Evolutionary conservation across 306 rosid genomes (phyloP), one percentile per base, ranked within the genome.

Genomic region (Cotoneaster glaucophyllus): DNA sequence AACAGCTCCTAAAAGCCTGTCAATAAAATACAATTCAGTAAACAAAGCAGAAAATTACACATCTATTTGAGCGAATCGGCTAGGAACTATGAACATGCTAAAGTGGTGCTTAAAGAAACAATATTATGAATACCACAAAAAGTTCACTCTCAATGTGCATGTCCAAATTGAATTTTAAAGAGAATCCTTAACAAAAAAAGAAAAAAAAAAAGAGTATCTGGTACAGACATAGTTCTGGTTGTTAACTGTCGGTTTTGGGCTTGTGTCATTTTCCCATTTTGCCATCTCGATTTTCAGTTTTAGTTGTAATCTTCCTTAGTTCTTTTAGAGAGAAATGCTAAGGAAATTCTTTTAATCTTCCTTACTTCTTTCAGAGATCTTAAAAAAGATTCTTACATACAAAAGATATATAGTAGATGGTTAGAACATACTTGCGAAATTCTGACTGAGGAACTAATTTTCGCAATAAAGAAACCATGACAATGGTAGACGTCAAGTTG

Each of bases 1-100:
- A 67, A 92, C 97, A 83, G 86, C 98, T 86, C 98, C 98, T 78
- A 95, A 93, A 86, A 95, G 85, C 90, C 97, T 95, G 91, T 77
- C 82, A 85, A 71, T 22, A 73, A 68, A 71, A 78, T 86, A 77
- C 71, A 72, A 80, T 73, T 75, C 41, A 77, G 73, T 52, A 64
- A 81, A 73, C 19, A 18, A 64, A 64, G 37, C 32, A n/a, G 31
- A 29, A 29, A 39, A 48, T 71, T 26, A 44, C 4, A 28, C 57
- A 59, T 58, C 37, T 53, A 11, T 59, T 26, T 59, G 68, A 68
- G 43, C 58, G 24, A 28, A 0, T 57, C 4, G 24, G 39, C 12
- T 45, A 73, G 10, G 54, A 44, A 73, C 11, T 29, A 25, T 2
- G 37, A 44, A 73, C 17, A 56, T 15, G 34, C 54, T 22, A 39